Conservation (phyloP, 306 rosid species). For the Vigna trinervia region DNA sequence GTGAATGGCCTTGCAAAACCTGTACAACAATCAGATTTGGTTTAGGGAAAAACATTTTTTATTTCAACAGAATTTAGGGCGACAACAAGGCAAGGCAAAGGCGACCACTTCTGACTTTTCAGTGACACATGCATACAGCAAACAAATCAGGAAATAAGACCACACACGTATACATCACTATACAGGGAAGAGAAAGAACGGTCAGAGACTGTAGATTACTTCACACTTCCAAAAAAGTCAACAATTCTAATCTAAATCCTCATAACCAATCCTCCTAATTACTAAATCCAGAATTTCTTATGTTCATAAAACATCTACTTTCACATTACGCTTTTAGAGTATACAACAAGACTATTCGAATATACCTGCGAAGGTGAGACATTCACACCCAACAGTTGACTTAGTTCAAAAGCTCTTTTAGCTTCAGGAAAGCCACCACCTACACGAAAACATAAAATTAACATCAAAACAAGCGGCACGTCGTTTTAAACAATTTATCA, state of each 20-base stretch:
- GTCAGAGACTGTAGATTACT: neutral
- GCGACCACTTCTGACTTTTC: neutral
- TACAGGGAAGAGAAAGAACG: constrained; percentile 16
- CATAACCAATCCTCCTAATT: neutral
- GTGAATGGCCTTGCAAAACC: constrained; percentile 94
- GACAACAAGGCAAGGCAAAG: constrained; percentile 28
- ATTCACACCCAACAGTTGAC: constrained; percentile 67
- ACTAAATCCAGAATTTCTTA: neutral
- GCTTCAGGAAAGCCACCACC: constrained; percentile 95
- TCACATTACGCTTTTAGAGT: neutral
- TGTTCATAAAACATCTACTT: constrained; percentile 13
- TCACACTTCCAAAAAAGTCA: constrained; percentile 14
- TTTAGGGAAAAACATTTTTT: constrained; percentile 21
- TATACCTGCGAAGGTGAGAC: constrained; percentile 77
- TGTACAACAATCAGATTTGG: constrained; percentile 43
- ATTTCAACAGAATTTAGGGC: constrained; percentile 5
- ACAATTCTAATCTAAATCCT: neutral
- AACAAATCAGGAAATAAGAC: constrained; percentile 11
- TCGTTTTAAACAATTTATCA: neutral
- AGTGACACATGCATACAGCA: constrained; percentile 16
- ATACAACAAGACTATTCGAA: neutral
- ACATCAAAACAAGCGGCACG: neutral
- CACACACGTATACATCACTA: neutral
- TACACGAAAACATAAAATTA: constrained; percentile 36
- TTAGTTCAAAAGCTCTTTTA: constrained; percentile 78